phyloP scores from a whole-genome alignment of 345 rosid genomes.

The Heritiera littoralis region DNA sequence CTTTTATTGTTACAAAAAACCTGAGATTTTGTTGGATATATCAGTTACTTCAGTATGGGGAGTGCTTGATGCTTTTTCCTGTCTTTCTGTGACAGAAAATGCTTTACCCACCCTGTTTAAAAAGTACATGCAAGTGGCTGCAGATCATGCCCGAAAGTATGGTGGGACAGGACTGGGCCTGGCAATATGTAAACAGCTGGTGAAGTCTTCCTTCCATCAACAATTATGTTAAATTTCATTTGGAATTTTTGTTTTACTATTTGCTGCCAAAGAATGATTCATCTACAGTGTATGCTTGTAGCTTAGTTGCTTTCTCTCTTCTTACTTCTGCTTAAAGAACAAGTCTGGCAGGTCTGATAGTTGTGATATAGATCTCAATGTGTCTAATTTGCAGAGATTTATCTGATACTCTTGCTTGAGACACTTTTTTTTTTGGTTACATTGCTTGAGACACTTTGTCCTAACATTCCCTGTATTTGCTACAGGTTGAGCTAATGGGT shows the following conservation, averaged over 20 bases:
- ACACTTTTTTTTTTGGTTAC: too few relatives aligned
- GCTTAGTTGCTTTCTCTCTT: neutral
- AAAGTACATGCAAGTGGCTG: slow-evolving; percentile 93
- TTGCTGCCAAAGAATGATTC: neutral
- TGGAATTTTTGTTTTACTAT: neutral
- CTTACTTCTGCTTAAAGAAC: neutral
- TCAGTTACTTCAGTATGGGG: neutral
- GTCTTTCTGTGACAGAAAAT: slow-evolving; percentile 58
- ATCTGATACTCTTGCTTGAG: neutral
- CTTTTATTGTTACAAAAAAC: neutral
- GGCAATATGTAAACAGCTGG: slow-evolving; percentile 97
- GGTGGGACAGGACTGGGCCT: slow-evolving; percentile 98
- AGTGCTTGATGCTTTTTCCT: neutral
- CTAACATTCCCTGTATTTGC: slow-evolving; percentile 27
- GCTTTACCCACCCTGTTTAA: slow-evolving; percentile 83
- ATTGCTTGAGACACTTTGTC: neutral
- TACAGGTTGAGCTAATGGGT: slow-evolving; percentile 94
- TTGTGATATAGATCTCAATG: neutral
- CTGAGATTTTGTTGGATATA: neutral
- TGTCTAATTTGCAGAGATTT: neutral
- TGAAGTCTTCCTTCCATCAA: slow-evolving; percentile 29
- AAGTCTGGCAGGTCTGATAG: neutral
- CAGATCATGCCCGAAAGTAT: slow-evolving; percentile 94
- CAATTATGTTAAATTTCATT: neutral
- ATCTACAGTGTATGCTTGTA: neutral